Percentiles rank a stretch among this genome's conserved stretches.
Evolutionary conservation across 2,329 filamentous ascomycete species (phyloP).

Genomic region (Alternaria infectoria): DNA sequence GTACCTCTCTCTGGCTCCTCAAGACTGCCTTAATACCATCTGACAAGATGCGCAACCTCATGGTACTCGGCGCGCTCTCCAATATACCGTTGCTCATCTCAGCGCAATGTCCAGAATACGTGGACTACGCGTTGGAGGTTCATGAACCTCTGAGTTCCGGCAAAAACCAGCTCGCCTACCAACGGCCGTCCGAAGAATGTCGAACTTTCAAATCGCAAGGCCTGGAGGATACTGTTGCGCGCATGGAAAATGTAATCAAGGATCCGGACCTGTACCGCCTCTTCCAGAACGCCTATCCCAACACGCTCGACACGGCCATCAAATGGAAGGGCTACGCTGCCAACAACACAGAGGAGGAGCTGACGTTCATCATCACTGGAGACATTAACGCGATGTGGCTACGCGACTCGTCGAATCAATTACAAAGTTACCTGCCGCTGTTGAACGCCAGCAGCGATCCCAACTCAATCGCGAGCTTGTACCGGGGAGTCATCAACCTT

Average conservation of each 20-base stretch:
- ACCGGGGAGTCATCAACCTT: conserved; percentile 74
- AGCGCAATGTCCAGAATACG: conserved; percentile 54
- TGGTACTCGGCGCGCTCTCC: conserved; percentile 19
- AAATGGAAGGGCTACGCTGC: conserved; percentile 69
- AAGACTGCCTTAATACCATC: not conserved
- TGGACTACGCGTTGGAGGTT: conserved; percentile 48
- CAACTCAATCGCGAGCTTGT: conserved; percentile 70
- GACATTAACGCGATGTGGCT: conserved; percentile 65
- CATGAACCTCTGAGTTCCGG: conserved; percentile 55
- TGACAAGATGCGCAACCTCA: conserved; percentile 32
- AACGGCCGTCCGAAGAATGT: conserved; percentile 52
- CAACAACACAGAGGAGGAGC: conserved; percentile 66
- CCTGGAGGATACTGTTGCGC: conserved; percentile 50
- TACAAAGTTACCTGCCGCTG: conserved; percentile 71
- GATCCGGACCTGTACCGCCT: conserved; percentile 70
- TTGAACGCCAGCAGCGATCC: conserved; percentile 60
- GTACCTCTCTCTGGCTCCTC: not conserved
- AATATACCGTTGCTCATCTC: conserved; percentile 30
- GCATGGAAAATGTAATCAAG: conserved; percentile 48
- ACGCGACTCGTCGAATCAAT: conserved; percentile 67
- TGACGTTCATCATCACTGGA: conserved; percentile 66
- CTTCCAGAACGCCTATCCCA: conserved; percentile 76
- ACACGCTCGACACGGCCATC: conserved; percentile 76
- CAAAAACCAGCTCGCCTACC: conserved; percentile 53
- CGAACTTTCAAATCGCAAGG: conserved; percentile 55